Conservation (phyloP, 176 grass and related monocot species). For the Eragrostis curvula region DNA sequence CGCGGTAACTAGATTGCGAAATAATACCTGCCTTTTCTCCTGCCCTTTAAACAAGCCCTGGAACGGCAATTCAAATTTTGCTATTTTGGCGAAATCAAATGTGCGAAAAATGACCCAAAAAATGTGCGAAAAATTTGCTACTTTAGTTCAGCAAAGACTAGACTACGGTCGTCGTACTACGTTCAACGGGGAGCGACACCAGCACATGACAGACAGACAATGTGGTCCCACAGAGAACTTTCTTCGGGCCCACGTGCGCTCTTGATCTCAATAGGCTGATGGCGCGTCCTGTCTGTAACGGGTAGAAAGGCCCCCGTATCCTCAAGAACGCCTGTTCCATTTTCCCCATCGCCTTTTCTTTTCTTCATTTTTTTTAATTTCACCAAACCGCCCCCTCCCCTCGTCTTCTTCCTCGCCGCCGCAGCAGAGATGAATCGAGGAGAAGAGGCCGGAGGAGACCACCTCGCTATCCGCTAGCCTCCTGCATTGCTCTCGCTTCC, state of each 20-base stretch:
- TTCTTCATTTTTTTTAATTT: neutral
- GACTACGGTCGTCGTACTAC: neutral
- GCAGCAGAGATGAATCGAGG: neutral
- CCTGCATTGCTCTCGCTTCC: slow-evolving; percentile 22
- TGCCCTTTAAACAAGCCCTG: neutral
- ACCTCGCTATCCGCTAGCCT: neutral
- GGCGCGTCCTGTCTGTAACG: slow-evolving; percentile 31
- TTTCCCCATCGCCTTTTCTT: neutral
- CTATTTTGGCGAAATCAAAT: neutral
- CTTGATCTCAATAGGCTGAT: slow-evolving; percentile 41
- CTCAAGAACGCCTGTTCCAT: slow-evolving; percentile 13
- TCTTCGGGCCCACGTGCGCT: slow-evolving; percentile 10
- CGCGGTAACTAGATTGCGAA: too few species aligned
- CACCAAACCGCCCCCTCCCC: slow-evolving; percentile 23
- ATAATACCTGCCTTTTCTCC: too few species aligned
- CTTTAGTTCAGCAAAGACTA: neutral
- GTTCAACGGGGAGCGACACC: neutral
- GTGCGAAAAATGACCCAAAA: neutral
- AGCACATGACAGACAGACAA: slow-evolving; percentile 45
- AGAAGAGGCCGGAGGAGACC: neutral
- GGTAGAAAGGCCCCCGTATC: slow-evolving; percentile 38
- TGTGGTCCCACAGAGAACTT: slow-evolving; percentile 27
- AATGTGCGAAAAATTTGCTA: neutral
- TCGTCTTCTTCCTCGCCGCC: neutral
- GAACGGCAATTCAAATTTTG: neutral